Conservation (phyloP, 306 rosid genomes). For the Hippophae tibetana region DNA sequence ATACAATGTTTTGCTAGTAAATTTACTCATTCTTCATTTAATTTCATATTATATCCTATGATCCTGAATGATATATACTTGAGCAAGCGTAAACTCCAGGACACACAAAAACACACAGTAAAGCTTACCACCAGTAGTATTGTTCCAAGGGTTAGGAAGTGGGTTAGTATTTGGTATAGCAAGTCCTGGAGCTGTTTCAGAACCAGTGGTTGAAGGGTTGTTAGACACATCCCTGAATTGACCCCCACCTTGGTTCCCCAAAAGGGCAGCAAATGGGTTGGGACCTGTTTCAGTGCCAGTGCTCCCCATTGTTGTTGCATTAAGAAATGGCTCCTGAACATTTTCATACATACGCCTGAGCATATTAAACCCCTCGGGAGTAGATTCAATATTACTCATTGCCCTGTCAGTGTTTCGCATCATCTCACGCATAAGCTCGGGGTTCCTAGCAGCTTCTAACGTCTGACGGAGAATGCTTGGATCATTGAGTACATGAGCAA, state of each 20-base stretch:
- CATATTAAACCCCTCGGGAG: slow-evolving; percentile 71
- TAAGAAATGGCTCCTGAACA: slow-evolving; percentile 59
- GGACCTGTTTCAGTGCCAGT: slow-evolving; percentile 35
- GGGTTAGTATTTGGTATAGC: slow-evolving; percentile 56
- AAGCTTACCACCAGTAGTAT: slow-evolving; percentile 23
- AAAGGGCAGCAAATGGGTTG: slow-evolving; percentile 56
- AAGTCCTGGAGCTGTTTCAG: slow-evolving; percentile 32
- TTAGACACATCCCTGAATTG: slow-evolving; percentile 36
- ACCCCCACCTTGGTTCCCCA: slow-evolving; percentile 43
- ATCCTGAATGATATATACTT: not conserved
- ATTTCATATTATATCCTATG: not conserved
- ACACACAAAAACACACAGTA: not conserved
- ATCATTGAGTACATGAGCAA: slow-evolving; percentile 51
- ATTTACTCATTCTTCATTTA: not conserved
- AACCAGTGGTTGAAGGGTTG: slow-evolving; percentile 37
- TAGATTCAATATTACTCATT: slow-evolving; percentile 58
- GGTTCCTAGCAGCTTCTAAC: slow-evolving; percentile 59
- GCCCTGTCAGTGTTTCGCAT: slow-evolving; percentile 68
- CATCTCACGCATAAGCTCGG: slow-evolving; percentile 69
- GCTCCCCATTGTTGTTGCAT: slow-evolving; percentile 50
- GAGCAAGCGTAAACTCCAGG: not conserved
- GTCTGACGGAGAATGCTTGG: slow-evolving; percentile 56
- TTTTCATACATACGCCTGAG: slow-evolving; percentile 66
- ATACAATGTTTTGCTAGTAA: no score
- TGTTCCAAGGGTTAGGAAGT: slow-evolving; percentile 61